phyloP scores from a whole-genome alignment of 805 yeast genomes.

The Pichia eremophila region DNA sequence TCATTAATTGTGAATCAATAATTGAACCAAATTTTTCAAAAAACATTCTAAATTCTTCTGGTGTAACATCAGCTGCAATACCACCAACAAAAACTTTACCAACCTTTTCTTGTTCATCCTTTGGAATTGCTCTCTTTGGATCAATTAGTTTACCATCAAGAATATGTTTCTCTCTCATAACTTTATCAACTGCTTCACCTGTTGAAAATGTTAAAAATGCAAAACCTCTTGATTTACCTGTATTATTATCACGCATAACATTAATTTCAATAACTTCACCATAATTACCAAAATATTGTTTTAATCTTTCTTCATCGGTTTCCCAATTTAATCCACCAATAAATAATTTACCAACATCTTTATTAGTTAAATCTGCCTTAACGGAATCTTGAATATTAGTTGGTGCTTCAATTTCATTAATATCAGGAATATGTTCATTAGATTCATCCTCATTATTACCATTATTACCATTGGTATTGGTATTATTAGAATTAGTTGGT shows the following conservation, averaged over 20 bases:
- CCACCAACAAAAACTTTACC: constrained; percentile 98
- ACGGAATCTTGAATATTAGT: constrained; percentile 20
- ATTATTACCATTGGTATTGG: background rate
- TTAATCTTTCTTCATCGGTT: constrained; percentile 81
- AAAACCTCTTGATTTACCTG: constrained; percentile 91
- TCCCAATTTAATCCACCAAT: constrained; percentile 98
- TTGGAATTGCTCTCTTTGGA: constrained; percentile 95
- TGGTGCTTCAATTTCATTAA: constrained; percentile 8
- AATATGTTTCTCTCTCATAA: constrained; percentile 75
- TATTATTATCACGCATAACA: constrained; percentile 81
- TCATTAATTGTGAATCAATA: constrained; percentile 93
- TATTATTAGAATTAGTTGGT: background rate
- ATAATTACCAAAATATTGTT: constrained; percentile 72
- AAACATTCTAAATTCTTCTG: constrained; percentile 77
- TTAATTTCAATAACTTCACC: constrained; percentile 85
- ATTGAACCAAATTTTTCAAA: constrained; percentile 84
- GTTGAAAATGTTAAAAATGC: constrained; percentile 85
- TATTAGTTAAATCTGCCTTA: constrained; percentile 41
- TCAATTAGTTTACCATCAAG: constrained; percentile 94
- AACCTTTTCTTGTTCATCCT: constrained; percentile 93
- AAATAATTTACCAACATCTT: constrained; percentile 86
- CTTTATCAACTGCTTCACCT: constrained; percentile 77
- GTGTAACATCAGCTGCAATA: constrained; percentile 86
- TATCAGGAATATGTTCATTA: constrained; percentile 8
- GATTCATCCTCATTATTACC: background rate